A percentile compares a stretch with the other conserved stretches of the same genome.
phyloP scores from a whole-genome alignment of 164 flowering plant genomes.

The Warburgia ugandensis region DNA sequence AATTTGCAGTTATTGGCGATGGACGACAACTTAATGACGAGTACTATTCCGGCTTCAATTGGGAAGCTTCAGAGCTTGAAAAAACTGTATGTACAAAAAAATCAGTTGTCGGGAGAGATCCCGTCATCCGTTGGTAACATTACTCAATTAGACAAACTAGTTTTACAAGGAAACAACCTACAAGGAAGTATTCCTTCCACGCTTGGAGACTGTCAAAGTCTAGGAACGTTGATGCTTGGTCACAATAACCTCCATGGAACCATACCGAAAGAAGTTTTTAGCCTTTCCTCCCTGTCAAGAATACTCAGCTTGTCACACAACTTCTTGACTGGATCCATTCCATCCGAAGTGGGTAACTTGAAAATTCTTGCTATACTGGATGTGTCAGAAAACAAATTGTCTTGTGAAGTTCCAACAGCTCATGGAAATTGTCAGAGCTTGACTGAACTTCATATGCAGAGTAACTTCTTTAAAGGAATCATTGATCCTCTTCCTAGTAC shows the following conservation, averaged over 20 bases:
- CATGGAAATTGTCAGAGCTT: conserved; percentile 14
- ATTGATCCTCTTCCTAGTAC: conserved; percentile 17
- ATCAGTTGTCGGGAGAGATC: background rate
- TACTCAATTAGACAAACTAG: background rate
- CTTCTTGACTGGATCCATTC: conserved; percentile 16
- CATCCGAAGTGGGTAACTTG: conserved; percentile 20
- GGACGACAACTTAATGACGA: background rate
- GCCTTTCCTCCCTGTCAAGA: background rate
- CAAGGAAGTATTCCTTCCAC: conserved; percentile 1
- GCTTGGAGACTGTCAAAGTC: background rate
- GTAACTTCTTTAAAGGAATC: conserved; percentile 20
- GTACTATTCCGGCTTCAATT: too few relatives aligned
- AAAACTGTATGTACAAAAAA: too few relatives aligned
- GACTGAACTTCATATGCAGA: conserved; percentile 5
- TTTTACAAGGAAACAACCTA: background rate
- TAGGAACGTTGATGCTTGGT: background rate
- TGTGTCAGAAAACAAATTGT: conserved; percentile 19
- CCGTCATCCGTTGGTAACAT: conserved; percentile 4
- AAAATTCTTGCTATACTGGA: background rate
- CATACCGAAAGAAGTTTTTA: background rate
- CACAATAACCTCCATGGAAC: background rate
- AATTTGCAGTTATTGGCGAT: background rate
- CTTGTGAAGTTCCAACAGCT: conserved; percentile 22
- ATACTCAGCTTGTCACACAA: conserved; percentile 4
- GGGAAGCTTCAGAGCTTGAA: too few relatives aligned